These are phyloP conservation scores for Ustilago loliicola DNA, from an alignment of 1,284 basidiomycete species.

Conservation along the genomic window DNA sequence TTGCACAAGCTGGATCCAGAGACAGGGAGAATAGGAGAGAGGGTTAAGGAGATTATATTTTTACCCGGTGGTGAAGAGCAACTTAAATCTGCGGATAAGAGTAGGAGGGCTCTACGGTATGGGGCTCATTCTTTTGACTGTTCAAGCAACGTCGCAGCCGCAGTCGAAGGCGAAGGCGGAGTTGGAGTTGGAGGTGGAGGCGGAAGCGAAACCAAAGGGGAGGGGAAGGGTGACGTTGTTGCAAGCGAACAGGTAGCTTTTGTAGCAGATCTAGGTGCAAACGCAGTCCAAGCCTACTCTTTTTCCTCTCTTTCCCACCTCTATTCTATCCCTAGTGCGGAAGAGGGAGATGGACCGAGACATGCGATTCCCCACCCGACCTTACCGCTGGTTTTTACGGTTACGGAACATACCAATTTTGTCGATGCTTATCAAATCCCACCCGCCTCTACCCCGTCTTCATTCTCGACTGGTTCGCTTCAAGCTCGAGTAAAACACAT, in stretches of 20 bases:
- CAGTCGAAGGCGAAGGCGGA: no score
- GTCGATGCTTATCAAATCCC: conserved; percentile 46
- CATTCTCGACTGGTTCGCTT: no score
- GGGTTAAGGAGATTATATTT: conserved; percentile 55
- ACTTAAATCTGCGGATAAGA: conserved; percentile 54
- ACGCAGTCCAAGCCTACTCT: conserved; percentile 58
- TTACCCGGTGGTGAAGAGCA: conserved; percentile 35
- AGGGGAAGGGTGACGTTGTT: conserved; percentile 1
- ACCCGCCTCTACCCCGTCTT: neutral
- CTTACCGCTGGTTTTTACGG: conserved; percentile 45
- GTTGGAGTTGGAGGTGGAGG: no score
- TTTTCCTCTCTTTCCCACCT: conserved; percentile 36
- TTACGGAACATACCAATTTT: conserved; percentile 65
- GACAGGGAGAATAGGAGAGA: conserved; percentile 48
- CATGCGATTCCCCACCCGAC: conserved; percentile 60
- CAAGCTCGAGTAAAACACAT: conserved; percentile 1
- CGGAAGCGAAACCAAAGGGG: neutral
- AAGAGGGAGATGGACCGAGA: conserved; percentile 59
- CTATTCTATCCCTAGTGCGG: conserved; percentile 27
- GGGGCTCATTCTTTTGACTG: conserved; percentile 61
- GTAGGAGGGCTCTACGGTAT: conserved; percentile 51
- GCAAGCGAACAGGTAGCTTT: conserved; percentile 49
- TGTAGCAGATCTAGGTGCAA: conserved; percentile 63
- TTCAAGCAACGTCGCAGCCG: neutral
- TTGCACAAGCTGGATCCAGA: conserved; percentile 43